phyloP scores from a whole-genome alignment of 352 stramenopile genomes.

The Phytophthora ohioensis region DNA sequence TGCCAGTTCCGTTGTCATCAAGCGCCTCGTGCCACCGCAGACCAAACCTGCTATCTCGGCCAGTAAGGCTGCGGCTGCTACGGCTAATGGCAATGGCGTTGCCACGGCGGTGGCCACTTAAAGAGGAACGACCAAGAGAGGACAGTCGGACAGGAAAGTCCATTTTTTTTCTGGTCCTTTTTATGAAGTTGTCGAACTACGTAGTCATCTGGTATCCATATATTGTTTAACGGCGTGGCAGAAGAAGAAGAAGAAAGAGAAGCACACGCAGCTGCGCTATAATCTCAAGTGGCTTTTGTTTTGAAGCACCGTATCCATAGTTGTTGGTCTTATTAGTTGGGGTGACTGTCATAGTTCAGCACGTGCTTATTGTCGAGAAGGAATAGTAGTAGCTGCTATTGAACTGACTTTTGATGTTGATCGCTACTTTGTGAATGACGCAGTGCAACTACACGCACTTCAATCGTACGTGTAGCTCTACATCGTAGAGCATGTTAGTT shows the following conservation, averaged over 20 bases:
- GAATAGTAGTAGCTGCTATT: too few species aligned
- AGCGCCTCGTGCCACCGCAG: constrained; percentile 58
- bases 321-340: background rate
- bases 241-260: constrained; percentile 19
- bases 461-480: constrained; percentile 18
- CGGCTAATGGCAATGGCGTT: constrained; percentile 16
- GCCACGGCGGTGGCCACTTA: constrained; percentile 41
- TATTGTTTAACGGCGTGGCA: constrained; percentile 36
- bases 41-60: constrained; percentile 32
- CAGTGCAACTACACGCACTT: constrained; percentile 19
- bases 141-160: constrained; percentile 8
- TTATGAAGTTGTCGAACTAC: constrained; percentile 5
- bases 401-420: constrained; percentile 6
- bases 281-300: constrained; percentile 42
- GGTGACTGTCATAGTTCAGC: background rate
- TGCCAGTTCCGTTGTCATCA: constrained; percentile 76
- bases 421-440: constrained; percentile 10
- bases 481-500: constrained; percentile 10
- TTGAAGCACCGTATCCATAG: constrained; percentile 1
- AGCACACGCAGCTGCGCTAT: constrained; percentile 34
- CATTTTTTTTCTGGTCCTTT: constrained; percentile 6
- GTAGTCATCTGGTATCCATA: background rate
- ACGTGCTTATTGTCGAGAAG: background rate
- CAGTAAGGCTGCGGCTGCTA: constrained; percentile 16
- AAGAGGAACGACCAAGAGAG: constrained; percentile 13